Evolutionary conservation across 2,329 filamentous ascomycete species (phyloP), one percentile per base, ranked within the genome.

Genomic region (Sarocladium kiliense): DNA sequence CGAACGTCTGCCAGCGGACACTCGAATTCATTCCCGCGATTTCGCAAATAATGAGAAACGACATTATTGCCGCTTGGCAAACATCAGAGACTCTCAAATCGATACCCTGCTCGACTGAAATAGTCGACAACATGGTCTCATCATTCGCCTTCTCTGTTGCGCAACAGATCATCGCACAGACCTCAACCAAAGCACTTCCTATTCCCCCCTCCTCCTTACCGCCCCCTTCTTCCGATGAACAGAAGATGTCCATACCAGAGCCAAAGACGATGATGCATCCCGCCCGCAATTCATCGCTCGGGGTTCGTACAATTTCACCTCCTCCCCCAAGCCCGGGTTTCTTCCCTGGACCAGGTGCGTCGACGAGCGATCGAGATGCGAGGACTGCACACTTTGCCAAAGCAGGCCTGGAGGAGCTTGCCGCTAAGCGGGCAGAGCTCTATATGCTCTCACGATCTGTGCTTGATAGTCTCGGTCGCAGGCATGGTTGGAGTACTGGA

Each of bases 21-120:
- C 79, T 94, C 10, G 86, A 89, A 58, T 97, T 97, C 63, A 87
- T 97, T 36, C 87, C 89, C 1, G 82, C 87, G 37, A 86, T 90
- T 36, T 88, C 90, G 2, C 84, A 89, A 54, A 84, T 91, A 21
- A 85, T 97, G 73, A 83, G 91, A 54, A 80, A 84, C 55, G 94
- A 97, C 65, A 75, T 97, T 2, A 72, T 84, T 47, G 77, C 80
- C n/a, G 84, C 87, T 34, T 75, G 86, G 55, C 3, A 41, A 3
- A 27, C 32, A 16, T 53, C 50, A 7, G 19, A 41, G 12, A 27
- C 21, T 2, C 34, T 53, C 4, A 10, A 4, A 16, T 26, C 32
- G 14, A 34, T 51, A 23, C 60, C 63, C 7, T 57, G 61, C 1
- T 25, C 25, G 3, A 65, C 72, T 1, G 78, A 83, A 54, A 72